Evolutionary conservation across 306 rosid genomes (phyloP).

Genomic region (Prosopis cineraria): DNA sequence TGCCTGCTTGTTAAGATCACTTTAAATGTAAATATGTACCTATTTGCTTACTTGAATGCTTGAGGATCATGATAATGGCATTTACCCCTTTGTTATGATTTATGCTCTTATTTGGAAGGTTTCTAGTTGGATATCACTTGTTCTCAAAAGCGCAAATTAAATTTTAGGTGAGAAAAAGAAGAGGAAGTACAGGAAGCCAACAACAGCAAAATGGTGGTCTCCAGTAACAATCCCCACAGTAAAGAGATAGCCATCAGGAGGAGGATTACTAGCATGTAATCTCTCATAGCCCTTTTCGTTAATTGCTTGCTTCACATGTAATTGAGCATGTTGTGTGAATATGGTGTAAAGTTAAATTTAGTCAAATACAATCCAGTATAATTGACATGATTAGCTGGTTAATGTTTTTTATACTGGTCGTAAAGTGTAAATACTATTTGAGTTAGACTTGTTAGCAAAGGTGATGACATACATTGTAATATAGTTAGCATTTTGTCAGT

Average conservation of each 20-base stretch:
- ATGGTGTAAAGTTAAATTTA: background rate
- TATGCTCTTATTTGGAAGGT: background rate
- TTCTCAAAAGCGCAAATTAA: conserved; percentile 27
- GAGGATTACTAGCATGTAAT: conserved; percentile 83
- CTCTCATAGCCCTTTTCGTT: conserved; percentile 29
- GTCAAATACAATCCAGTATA: background rate
- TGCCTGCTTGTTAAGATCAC: background rate
- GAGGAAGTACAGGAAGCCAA: conserved; percentile 20
- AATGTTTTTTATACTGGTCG: background rate
- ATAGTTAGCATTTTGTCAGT: conserved; percentile 9
- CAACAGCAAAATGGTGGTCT: conserved; percentile 52
- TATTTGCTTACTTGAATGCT: background rate
- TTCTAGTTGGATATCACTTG: background rate
- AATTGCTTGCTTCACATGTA: conserved; percentile 12
- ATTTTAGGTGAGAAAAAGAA: conserved; percentile 36
- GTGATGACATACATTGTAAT: background rate
- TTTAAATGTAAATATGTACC: background rate
- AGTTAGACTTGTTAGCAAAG: conserved; percentile 7
- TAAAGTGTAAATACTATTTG: background rate
- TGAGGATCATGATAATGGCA: background rate
- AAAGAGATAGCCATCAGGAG: conserved; percentile 75
- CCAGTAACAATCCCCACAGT: conserved; percentile 62
- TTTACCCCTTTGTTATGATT: background rate
- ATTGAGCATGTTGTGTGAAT: background rate
- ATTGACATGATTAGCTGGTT: background rate